Conservation (phyloP, 2,329 filamentous ascomycete species). For the Ophiostoma sp. region DNA sequence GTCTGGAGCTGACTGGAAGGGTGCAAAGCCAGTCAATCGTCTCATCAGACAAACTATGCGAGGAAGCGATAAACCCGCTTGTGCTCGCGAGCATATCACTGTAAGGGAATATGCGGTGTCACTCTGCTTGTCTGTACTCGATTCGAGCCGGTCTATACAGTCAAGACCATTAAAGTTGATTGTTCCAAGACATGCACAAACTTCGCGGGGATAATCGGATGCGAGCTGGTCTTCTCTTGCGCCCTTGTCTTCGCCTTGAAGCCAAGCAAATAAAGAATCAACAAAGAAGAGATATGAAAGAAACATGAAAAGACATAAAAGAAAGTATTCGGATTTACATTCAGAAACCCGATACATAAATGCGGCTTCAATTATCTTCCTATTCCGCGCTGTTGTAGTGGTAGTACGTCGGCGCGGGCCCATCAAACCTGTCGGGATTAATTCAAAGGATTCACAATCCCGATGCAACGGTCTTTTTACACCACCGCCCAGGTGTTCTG, state of each 20-base stretch:
- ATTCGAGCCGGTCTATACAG: neutral
- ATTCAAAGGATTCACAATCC: neutral
- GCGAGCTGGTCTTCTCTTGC: neutral
- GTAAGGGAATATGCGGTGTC: neutral
- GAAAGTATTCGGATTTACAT: neutral
- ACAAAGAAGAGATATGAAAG: no score
- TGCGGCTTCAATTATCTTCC: neutral
- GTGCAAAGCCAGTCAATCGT: neutral
- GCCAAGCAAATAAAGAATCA: neutral
- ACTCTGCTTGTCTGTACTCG: neutral
- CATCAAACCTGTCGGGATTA: slow-evolving; percentile 7
- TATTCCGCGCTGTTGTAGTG: neutral
- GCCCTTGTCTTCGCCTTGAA: neutral
- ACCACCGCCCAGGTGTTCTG: neutral
- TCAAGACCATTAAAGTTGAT: neutral
- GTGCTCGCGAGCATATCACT: neutral
- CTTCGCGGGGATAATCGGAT: neutral
- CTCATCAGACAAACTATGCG: neutral
- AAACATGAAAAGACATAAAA: neutral
- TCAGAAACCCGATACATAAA: neutral
- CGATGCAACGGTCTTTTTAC: neutral
- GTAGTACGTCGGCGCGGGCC: neutral
- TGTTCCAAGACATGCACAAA: neutral
- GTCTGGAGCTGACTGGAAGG: no score
- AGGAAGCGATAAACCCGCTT: neutral